These are phyloP conservation scores for Ascodesmis nigricans DNA, from an alignment of 495 filamentous ascomycete genomes.

Conservation along the genomic window DNA sequence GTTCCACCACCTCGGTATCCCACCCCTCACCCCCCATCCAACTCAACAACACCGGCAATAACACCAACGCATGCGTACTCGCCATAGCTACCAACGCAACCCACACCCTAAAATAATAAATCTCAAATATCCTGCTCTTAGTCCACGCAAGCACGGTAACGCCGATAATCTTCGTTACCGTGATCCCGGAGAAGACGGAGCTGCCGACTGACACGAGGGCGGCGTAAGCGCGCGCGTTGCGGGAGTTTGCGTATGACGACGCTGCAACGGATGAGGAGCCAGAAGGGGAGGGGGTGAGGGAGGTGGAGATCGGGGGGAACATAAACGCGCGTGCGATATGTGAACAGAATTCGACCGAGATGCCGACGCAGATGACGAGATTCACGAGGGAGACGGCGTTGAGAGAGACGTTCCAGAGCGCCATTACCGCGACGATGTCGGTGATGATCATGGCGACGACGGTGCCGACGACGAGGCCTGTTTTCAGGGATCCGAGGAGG, in stretches of 20 bases:
- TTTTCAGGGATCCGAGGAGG: conserved; percentile 65
- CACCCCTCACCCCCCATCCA: conserved; percentile 76
- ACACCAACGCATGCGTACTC: conserved; percentile 71
- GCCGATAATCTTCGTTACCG: conserved; percentile 79
- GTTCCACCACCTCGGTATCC: conserved; percentile 48
- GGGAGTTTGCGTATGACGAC: conserved; percentile 35
- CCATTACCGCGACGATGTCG: conserved; percentile 93
- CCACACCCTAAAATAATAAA: conserved; percentile 98
- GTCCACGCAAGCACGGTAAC: conserved; percentile 89
- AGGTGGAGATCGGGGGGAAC: no score
- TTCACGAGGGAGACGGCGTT: conserved; percentile 97
- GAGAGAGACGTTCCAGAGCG: conserved; percentile 64
- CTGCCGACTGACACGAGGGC: conserved; percentile 83
- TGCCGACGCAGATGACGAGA: conserved; percentile 86
- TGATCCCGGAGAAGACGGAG: conserved; percentile 88
- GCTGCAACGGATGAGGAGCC: conserved; percentile 53
- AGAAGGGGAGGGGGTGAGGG: no score
- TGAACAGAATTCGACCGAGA: conserved; percentile 90
- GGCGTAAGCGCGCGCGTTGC: conserved; percentile 69
- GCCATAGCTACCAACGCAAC: conserved; percentile 71
- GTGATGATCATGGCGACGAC: conserved; percentile 82
- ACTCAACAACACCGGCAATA: conserved; percentile 75
- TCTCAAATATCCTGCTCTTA: conserved; percentile 93
- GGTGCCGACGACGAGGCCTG: conserved; percentile 55
- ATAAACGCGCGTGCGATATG: conserved; percentile 91